Percentiles rank a stretch among this genome's conserved stretches.
phyloP scores from a whole-genome alignment of 2,329 filamentous ascomycete species.

The Leptographium procerum region DNA sequence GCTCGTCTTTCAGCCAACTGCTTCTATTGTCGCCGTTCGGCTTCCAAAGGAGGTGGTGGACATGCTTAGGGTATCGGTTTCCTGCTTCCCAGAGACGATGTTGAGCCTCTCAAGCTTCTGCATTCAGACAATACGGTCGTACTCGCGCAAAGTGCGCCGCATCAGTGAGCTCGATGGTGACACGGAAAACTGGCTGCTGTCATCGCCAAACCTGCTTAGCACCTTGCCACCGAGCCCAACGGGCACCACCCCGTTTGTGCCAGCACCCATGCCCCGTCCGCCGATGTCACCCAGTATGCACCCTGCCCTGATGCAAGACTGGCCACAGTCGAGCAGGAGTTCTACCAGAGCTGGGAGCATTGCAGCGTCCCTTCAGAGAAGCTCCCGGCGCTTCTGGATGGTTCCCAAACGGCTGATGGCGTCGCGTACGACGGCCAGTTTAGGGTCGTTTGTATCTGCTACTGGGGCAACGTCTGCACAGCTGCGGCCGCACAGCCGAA shows the following conservation, averaged over 20 bases:
- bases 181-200: conserved; percentile 12
- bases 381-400: conserved; percentile 11
- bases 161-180: conserved; percentile 12
- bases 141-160: conserved; percentile 42
- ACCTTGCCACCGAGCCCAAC: neutral
- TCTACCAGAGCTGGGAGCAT: neutral
- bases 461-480: neutral
- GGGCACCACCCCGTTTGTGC: neutral
- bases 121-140: conserved; percentile 45
- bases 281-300: neutral
- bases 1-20: neutral
- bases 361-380: neutral
- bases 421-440: neutral
- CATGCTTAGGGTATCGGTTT: conserved; percentile 39
- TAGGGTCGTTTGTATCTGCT: neutral
- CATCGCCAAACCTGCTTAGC: neutral
- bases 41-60: conserved; percentile 43
- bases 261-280: neutral
- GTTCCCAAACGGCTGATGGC: conserved; percentile 3
- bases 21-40: conserved; percentile 22
- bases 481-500: neutral
- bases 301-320: neutral
- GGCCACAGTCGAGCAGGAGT: neutral
- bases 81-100: conserved; percentile 49
- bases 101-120: conserved; percentile 42